Conservation (phyloP, 2,329 filamentous ascomycete species). For the Thielaviopsis populi region DNA sequence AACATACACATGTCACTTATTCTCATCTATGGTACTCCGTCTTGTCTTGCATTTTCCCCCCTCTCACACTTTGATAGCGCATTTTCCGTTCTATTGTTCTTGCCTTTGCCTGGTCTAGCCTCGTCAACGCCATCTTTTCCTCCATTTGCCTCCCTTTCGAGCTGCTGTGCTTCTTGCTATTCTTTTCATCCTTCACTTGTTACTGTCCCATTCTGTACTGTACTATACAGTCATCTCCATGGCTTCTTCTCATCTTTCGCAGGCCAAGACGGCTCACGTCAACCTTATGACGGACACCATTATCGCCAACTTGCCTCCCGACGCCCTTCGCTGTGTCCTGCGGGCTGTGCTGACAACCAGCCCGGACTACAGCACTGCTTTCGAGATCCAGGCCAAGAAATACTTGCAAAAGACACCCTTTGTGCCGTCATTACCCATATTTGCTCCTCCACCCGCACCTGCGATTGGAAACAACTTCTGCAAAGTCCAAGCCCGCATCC, state of each 20-base stretch:
- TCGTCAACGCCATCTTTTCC: not conserved
- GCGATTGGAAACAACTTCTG: conserved; percentile 12
- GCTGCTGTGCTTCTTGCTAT: not conserved
- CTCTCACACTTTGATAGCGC: not conserved
- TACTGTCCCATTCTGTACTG: not conserved
- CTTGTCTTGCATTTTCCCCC: not conserved
- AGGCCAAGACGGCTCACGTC: conserved; percentile 26
- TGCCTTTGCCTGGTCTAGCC: not conserved
- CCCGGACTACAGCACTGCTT: conserved; percentile 22
- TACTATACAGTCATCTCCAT: not conserved
- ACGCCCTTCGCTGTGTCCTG: conserved; percentile 28
- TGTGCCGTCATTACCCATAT: not conserved
- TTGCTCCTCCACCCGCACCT: not conserved
- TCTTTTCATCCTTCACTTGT: not conserved
- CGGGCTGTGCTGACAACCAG: conserved; percentile 21
- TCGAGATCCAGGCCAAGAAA: conserved; percentile 23
- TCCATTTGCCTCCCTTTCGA: not conserved
- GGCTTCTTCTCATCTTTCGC: not conserved
- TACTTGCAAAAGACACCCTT: conserved; percentile 21
- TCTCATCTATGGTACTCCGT: not conserved
- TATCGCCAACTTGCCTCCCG: conserved; percentile 28
- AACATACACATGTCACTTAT: not conserved
- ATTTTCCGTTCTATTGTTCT: not conserved
- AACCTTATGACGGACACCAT: conserved; percentile 34
- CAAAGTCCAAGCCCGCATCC: conserved; percentile 18